Evolutionary conservation across 2,329 filamentous ascomycete species (phyloP).

Genomic region (Colletotrichum neosansevieriae): DNA sequence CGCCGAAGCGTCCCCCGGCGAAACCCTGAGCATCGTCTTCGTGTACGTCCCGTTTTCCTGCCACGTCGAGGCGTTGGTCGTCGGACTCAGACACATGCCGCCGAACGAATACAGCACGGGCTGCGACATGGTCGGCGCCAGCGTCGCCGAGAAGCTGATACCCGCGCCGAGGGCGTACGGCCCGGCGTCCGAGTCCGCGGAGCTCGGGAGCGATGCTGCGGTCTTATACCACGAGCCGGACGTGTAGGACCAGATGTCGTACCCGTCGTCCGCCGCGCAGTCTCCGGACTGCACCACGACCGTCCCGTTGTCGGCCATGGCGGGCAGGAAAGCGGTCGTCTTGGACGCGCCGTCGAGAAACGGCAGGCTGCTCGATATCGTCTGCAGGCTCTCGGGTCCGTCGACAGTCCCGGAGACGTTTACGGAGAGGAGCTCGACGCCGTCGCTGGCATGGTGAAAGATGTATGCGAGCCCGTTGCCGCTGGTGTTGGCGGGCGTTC

Average conservation of each 20-base stretch:
- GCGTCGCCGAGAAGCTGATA: constrained; percentile 75
- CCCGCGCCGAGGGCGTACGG: constrained; percentile 67
- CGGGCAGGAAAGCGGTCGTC: constrained; percentile 73
- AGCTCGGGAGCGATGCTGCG: constrained; percentile 39
- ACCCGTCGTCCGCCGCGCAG: constrained; percentile 68
- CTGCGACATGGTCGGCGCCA: constrained; percentile 64
- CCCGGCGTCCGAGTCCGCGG: constrained; percentile 44
- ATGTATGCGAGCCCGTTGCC: constrained; percentile 74
- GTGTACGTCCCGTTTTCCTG: constrained; percentile 81
- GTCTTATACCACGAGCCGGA: constrained; percentile 62
- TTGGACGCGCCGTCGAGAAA: constrained; percentile 67
- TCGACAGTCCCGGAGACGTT: constrained; percentile 72
- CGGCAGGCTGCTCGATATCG: constrained; percentile 68
- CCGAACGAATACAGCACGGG: constrained; percentile 82
- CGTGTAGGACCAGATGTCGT: constrained; percentile 77
- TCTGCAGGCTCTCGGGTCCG: constrained; percentile 58
- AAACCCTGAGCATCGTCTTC: constrained; percentile 79
- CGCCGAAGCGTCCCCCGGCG: constrained; percentile 54
- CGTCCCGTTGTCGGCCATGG: constrained; percentile 75
- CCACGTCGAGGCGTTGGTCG: constrained; percentile 65
- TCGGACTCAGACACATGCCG: constrained; percentile 81
- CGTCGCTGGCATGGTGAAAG: constrained; percentile 65
- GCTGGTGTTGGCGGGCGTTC: constrained; percentile 51
- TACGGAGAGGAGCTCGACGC: constrained; percentile 71
- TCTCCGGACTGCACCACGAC: constrained; percentile 81